These are phyloP conservation scores for Paramecium octaurelia DNA, from an alignment of 73 alveolate species.

Conservation along the genomic window DNA sequence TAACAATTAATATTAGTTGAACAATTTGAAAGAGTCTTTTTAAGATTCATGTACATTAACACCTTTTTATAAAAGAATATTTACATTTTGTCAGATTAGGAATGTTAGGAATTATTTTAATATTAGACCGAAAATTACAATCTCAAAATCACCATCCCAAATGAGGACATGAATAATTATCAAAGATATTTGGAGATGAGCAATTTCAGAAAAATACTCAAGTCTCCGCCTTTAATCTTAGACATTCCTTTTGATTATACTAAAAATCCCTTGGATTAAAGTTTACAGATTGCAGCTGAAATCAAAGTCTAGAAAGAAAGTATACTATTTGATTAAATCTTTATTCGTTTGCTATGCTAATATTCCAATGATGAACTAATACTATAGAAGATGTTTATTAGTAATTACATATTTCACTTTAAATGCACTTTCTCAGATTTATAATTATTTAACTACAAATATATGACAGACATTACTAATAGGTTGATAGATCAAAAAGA, in stretches of 20 bases:
- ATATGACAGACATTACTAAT: background rate
- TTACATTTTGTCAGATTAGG: background rate
- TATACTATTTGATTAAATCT: slow-evolving; percentile 5
- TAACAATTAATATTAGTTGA: background rate
- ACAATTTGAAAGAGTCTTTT: background rate
- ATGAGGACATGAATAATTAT: background rate
- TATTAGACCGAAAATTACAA: background rate
- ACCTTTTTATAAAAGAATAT: background rate
- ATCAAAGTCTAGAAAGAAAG: background rate
- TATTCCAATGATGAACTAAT: background rate
- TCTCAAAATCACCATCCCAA: slow-evolving; percentile 6
- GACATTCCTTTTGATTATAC: background rate
- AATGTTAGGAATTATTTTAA: background rate
- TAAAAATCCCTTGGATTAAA: background rate
- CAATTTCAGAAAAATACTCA: background rate
- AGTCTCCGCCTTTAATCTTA: background rate
- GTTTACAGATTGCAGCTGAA: background rate
- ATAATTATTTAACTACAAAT: background rate
- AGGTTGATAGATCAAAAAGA: slow-evolving; percentile 27
- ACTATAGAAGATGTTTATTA: background rate
- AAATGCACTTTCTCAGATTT: background rate
- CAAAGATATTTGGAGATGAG: background rate
- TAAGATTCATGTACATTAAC: background rate
- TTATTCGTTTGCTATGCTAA: background rate
- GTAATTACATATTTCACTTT: background rate